Conservation (phyloP, 2,329 filamentous ascomycete species). For the Stagonosporopsis tanaceti region DNA sequence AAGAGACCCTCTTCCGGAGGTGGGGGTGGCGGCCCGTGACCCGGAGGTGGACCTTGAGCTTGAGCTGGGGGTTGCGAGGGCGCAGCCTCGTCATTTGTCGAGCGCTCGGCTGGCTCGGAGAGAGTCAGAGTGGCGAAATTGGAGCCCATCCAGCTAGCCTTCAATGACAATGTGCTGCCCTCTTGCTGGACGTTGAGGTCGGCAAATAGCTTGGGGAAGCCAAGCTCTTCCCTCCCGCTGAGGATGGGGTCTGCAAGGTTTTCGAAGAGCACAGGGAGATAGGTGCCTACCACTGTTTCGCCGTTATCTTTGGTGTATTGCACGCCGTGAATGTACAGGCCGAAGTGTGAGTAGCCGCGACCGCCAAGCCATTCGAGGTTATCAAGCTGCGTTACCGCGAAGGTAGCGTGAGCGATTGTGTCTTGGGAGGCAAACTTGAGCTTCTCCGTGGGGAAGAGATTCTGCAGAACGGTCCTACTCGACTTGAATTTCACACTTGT, state of each 20-base stretch:
- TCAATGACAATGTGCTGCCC: constrained; percentile 49
- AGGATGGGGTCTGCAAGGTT: constrained; percentile 67
- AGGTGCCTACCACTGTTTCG: constrained; percentile 59
- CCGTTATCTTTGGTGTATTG: constrained; percentile 63
- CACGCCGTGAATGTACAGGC: constrained; percentile 69
- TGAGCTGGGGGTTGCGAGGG: not conserved
- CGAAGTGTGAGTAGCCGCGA: constrained; percentile 64
- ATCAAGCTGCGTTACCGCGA: constrained; percentile 49
- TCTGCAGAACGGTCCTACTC: constrained; percentile 52
- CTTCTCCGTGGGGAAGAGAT: constrained; percentile 48
- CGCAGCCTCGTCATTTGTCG: constrained; percentile 7
- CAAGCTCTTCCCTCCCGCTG: constrained; percentile 67
- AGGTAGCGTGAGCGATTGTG: constrained; percentile 50
- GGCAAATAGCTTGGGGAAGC: constrained; percentile 68
- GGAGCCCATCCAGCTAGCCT: constrained; percentile 50
- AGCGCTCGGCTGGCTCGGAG: constrained; percentile 25
- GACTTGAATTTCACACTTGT: constrained; percentile 53
- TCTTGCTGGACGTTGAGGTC: constrained; percentile 56
- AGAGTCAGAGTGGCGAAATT: constrained; percentile 45
- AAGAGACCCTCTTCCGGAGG: constrained; percentile 58
- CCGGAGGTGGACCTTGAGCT: not conserved
- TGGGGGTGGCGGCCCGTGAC: not conserved
- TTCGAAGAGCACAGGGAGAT: constrained; percentile 67
- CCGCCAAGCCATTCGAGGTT: constrained; percentile 70
- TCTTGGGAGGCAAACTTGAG: constrained; percentile 50